Percentiles rank a stretch among this genome's conserved stretches.
phyloP scores from a whole-genome alignment of 257 asterid species.

The Eucommia ulmoides region DNA sequence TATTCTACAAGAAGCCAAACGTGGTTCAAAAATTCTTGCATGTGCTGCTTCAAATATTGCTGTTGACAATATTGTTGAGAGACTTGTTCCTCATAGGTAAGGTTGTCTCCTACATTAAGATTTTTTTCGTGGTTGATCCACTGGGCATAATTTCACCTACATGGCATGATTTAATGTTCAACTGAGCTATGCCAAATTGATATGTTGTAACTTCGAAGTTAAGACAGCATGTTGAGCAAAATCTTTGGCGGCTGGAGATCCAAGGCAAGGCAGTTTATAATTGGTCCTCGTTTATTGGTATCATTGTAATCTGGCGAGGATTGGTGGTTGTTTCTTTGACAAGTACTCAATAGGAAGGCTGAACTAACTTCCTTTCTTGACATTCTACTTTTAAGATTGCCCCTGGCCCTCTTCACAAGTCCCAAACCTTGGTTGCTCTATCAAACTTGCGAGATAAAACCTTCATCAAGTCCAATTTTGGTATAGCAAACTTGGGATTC shows the following conservation, averaged over 20 bases:
- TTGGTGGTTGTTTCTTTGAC: too few relatives aligned
- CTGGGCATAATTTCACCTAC: background rate
- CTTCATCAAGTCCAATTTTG: too few relatives aligned
- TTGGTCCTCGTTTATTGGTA: too few relatives aligned
- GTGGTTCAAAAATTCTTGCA: conserved; percentile 84
- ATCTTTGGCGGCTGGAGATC: background rate
- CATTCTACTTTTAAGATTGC: too few relatives aligned
- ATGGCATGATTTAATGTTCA: background rate
- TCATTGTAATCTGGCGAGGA: too few relatives aligned
- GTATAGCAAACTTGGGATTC: too few relatives aligned
- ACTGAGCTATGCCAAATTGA: background rate
- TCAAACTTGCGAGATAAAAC: too few relatives aligned
- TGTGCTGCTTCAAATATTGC: conserved; percentile 99
- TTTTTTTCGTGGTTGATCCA: background rate
- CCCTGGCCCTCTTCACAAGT: too few relatives aligned
- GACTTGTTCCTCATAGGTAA: conserved; percentile 89
- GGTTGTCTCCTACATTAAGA: conserved; percentile 1
- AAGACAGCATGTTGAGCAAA: background rate
- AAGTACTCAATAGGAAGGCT: too few relatives aligned
- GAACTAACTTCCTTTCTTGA: too few relatives aligned
- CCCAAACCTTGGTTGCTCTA: too few relatives aligned
- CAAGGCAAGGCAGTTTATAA: too few relatives aligned
- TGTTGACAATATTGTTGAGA: conserved; percentile 95
- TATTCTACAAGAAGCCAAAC: conserved; percentile 93
- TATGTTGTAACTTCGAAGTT: background rate